phyloP scores from a whole-genome alignment of 148 eudicot species.

The Mesembryanthemum crystallinum region DNA sequence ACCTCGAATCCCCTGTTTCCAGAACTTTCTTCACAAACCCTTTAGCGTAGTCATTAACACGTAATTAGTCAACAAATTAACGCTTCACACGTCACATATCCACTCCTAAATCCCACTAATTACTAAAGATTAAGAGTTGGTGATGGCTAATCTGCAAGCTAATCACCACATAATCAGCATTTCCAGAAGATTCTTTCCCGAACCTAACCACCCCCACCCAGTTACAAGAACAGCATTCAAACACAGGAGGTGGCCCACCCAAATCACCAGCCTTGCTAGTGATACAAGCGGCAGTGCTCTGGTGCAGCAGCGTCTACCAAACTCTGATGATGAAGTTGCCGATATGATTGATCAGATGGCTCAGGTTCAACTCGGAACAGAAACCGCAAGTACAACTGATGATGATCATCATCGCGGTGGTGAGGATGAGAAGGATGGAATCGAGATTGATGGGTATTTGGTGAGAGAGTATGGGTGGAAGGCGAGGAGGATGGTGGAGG shows the following conservation, averaged over 20 bases:
- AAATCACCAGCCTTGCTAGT: constrained; percentile 7
- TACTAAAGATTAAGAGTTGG: not conserved
- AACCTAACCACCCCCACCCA: constrained; percentile 18
- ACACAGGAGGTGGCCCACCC: constrained; percentile 5
- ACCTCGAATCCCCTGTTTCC: not conserved
- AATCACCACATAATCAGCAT: constrained; percentile 27
- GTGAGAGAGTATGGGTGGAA: constrained; percentile 63
- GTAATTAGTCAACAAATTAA: not conserved
- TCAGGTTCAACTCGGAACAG: constrained; percentile 11
- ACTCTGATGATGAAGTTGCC: constrained; percentile 11
- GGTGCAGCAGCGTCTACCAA: constrained; percentile 30
- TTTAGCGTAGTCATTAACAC: too few species aligned
- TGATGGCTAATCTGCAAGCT: constrained; percentile 37
- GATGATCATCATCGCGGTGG: not conserved
- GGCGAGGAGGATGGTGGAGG: constrained; percentile 74
- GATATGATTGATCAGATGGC: constrained; percentile 31
- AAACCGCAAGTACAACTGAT: not conserved
- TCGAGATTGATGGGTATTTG: constrained; percentile 34
- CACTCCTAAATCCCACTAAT: not conserved
- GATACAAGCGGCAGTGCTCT: constrained; percentile 19
- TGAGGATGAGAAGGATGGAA: not conserved
- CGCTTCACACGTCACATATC: not conserved
- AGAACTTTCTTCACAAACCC: not conserved
- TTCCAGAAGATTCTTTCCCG: constrained; percentile 20
- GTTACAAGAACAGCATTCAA: not conserved